Evolutionary conservation across 1,284 basidiomycete species (phyloP).

Genomic region (Microbotryomycetes sp.): DNA sequence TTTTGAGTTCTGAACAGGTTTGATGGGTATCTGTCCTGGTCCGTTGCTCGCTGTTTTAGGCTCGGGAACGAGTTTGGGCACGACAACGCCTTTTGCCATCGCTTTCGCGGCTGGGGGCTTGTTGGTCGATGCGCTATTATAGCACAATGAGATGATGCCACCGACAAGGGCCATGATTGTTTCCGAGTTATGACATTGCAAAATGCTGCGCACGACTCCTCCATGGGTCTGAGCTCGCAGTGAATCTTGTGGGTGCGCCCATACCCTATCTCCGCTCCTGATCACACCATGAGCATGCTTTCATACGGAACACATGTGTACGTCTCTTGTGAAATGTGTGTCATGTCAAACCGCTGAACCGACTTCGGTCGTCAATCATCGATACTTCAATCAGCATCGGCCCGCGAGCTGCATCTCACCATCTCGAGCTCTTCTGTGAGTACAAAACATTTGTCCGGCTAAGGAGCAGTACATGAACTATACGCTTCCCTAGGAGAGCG

Average conservation of each 20-base stretch:
- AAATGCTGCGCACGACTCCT: too few relatives aligned
- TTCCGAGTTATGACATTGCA: too few relatives aligned
- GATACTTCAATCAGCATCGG: too few relatives aligned
- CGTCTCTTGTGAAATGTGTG: background rate
- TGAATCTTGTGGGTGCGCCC: too few relatives aligned
- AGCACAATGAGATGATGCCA: too few relatives aligned
- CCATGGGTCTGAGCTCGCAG: too few relatives aligned
- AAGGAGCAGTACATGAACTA: too few relatives aligned
- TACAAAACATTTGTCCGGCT: too few relatives aligned
- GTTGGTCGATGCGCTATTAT: background rate
- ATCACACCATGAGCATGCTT: background rate
- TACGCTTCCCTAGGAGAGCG: too few relatives aligned
- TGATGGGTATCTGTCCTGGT: slow-evolving; percentile 25
- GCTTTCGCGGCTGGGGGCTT: slow-evolving; percentile 1
- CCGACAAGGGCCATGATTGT: too few relatives aligned
- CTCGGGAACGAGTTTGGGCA: background rate
- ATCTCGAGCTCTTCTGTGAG: background rate
- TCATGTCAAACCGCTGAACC: background rate
- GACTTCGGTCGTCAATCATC: background rate
- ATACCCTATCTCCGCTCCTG: background rate
- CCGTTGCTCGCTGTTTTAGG: slow-evolving; percentile 20
- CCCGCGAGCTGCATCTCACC: background rate
- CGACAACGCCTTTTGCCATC: background rate
- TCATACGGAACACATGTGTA: background rate
- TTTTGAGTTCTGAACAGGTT: background rate